Conservation (phyloP, 495 filamentous ascomycete species). For the Penicillium simplicissimum region DNA sequence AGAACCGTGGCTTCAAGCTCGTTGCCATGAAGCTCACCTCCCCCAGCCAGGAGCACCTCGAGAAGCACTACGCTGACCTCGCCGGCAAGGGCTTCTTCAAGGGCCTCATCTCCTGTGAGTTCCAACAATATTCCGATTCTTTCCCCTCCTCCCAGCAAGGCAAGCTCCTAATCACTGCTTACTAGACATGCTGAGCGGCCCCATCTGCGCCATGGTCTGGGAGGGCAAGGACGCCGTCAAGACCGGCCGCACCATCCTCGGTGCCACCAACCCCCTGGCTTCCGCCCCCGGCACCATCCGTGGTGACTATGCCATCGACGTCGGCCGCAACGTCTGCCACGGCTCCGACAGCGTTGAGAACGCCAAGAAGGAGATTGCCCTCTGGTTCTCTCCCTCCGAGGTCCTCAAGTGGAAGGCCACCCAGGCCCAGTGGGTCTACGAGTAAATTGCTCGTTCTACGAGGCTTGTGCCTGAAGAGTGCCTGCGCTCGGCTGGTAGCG, state of each 20-base stretch:
- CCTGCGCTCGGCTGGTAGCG: constrained; percentile 15
- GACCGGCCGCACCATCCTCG: constrained; percentile 91
- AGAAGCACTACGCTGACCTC: constrained; percentile 96
- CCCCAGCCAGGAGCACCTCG: constrained; percentile 88
- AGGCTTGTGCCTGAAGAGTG: constrained; percentile 22
- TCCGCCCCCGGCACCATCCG: constrained; percentile 96
- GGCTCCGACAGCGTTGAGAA: constrained; percentile 97
- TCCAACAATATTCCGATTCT: constrained; percentile 2
- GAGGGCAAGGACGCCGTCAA: constrained; percentile 97
- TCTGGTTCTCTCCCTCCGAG: constrained; percentile 93
- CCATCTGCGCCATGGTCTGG: constrained; percentile 99
- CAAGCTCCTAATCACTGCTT: constrained; percentile 12
- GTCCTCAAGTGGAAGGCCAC: constrained; percentile 75
- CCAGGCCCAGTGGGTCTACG: constrained; percentile 91
- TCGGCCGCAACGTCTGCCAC: constrained; percentile 99
- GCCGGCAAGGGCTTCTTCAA: constrained; percentile 93
- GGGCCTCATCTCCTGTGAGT: constrained; percentile 82
- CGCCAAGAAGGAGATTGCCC: constrained; percentile 98
- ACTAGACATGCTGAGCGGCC: constrained; percentile 93
- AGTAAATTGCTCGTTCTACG: constrained; percentile 54
- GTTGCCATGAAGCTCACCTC: constrained; percentile 91
- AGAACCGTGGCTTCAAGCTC: constrained; percentile 97
- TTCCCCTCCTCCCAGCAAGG: background rate
- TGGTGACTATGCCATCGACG: constrained; percentile 80
- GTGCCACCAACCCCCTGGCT: constrained; percentile 95